A percentile compares a stretch with the other conserved stretches of the same genome.
Evolutionary conservation across 2,329 filamentous ascomycete species (phyloP).

Genomic region (Bisporella sp.): DNA sequence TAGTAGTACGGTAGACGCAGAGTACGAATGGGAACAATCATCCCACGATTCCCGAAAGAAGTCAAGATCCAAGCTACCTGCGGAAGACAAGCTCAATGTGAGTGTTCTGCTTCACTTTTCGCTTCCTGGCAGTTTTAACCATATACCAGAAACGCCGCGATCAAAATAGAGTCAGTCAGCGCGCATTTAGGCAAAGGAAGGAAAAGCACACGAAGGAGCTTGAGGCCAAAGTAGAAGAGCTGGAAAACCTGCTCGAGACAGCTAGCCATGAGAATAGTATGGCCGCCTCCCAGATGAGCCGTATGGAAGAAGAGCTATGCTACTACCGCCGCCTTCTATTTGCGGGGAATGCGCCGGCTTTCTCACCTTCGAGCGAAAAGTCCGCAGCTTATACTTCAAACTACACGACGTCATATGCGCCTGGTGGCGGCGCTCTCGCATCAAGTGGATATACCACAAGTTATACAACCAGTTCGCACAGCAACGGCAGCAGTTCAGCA

Average conservation of each 20-base stretch:
- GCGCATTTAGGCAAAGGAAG: slow-evolving; percentile 51
- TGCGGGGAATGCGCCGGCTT: background rate
- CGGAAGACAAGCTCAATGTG: background rate
- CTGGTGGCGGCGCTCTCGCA: too few relatives aligned
- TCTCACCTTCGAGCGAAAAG: background rate
- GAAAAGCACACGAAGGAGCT: slow-evolving; percentile 56
- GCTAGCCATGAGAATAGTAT: background rate
- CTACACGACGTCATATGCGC: background rate
- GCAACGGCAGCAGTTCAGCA: background rate
- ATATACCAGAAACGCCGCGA: slow-evolving; percentile 3
- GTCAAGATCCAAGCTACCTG: background rate
- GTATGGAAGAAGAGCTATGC: slow-evolving; percentile 1
- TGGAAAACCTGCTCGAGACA: slow-evolving; percentile 27
- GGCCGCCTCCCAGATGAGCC: background rate
- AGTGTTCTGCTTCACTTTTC: background rate
- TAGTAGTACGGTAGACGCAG: background rate
- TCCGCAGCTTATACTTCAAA: background rate
- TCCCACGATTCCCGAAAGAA: background rate
- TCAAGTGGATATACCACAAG: too few relatives aligned
- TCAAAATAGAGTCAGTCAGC: slow-evolving; percentile 41
- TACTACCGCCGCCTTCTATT: background rate
- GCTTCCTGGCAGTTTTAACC: background rate
- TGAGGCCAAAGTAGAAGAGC: slow-evolving; percentile 43
- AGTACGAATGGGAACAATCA: background rate
- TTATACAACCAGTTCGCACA: background rate